These are phyloP conservation scores for Wolfiporia cocos DNA, from an alignment of 1,284 basidiomycete genomes.

Conservation along the genomic window DNA sequence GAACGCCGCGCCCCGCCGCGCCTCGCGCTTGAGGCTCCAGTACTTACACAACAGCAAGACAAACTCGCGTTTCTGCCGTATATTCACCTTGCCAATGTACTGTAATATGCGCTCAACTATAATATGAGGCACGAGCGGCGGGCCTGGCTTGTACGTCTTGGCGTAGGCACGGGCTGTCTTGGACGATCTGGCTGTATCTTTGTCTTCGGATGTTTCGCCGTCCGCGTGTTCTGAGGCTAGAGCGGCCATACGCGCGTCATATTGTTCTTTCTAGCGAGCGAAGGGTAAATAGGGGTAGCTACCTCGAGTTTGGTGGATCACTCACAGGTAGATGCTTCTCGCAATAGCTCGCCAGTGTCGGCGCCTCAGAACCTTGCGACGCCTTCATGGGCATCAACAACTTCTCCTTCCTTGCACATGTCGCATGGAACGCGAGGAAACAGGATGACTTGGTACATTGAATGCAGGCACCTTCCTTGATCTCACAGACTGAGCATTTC, in stretches of 20 bases:
- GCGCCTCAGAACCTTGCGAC: slow-evolving; percentile 65
- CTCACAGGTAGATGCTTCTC: slow-evolving; percentile 86
- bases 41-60: slow-evolving; percentile 82
- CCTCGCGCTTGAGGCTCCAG: slow-evolving; percentile 97
- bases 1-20: slow-evolving; percentile 87
- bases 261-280: slow-evolving; percentile 54
- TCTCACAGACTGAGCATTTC: slow-evolving; percentile 87
- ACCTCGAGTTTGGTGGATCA: no score
- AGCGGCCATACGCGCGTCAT: slow-evolving; percentile 52
- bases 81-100: slow-evolving; percentile 69
- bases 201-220: slow-evolving; percentile 30
- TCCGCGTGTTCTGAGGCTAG: slow-evolving; percentile 39
- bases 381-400: slow-evolving; percentile 86
- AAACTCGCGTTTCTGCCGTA: slow-evolving; percentile 78
- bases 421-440: slow-evolving; percentile 92
- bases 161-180: slow-evolving; percentile 79
- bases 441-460: slow-evolving; percentile 93
- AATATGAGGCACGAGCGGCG: slow-evolving; percentile 70
- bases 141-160: slow-evolving; percentile 74
- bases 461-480: slow-evolving; percentile 88
- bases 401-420: slow-evolving; percentile 87
- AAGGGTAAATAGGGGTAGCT: no score
- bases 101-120: slow-evolving; percentile 72
- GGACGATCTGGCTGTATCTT: slow-evolving; percentile 35
- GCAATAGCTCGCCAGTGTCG: slow-evolving; percentile 74